A percentile compares a stretch with the other conserved stretches of the same genome.
These are phyloP conservation scores for Blastomyces parvus DNA, from an alignment of 2,329 filamentous ascomycete genomes.

Conservation along the genomic window DNA sequence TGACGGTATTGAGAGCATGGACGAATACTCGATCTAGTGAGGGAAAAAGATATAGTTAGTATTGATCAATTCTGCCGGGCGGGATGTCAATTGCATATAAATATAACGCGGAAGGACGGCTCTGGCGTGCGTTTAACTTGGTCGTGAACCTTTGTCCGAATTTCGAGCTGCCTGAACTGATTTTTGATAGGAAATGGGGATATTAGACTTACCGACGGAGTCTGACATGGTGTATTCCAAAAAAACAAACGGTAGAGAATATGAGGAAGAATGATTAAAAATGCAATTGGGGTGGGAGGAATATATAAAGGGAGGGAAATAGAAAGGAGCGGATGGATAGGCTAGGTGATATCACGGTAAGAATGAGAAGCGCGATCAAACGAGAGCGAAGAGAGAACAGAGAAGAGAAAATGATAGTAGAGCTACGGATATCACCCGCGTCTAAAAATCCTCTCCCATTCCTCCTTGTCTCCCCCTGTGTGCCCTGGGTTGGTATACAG, in stretches of 20 bases:
- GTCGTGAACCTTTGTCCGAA: background rate
- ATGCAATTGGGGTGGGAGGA: background rate
- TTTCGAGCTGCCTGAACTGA: background rate
- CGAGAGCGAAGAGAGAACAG: background rate
- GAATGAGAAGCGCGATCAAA: background rate
- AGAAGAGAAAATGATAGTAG: background rate
- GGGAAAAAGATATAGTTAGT: slow-evolving; percentile 5
- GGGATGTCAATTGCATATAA: background rate
- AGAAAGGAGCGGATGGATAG: background rate
- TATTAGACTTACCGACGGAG: slow-evolving; percentile 35
- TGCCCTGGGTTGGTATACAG: background rate
- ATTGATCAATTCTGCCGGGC: background rate
- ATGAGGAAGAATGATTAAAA: background rate
- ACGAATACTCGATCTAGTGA: slow-evolving; percentile 86
- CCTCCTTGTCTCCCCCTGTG: background rate
- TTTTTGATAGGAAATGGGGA: background rate
- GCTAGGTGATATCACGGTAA: background rate
- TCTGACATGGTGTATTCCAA: slow-evolving; percentile 33
- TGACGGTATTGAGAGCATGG: slow-evolving; percentile 96
- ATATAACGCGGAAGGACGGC: no score
- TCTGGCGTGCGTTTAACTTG: no score
- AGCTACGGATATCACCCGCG: background rate
- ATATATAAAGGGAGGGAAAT: background rate
- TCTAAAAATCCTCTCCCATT: background rate
- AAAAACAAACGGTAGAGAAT: background rate